phyloP scores from a whole-genome alignment of 2,329 filamentous ascomycete species.

The Sarocladium oryzae region DNA sequence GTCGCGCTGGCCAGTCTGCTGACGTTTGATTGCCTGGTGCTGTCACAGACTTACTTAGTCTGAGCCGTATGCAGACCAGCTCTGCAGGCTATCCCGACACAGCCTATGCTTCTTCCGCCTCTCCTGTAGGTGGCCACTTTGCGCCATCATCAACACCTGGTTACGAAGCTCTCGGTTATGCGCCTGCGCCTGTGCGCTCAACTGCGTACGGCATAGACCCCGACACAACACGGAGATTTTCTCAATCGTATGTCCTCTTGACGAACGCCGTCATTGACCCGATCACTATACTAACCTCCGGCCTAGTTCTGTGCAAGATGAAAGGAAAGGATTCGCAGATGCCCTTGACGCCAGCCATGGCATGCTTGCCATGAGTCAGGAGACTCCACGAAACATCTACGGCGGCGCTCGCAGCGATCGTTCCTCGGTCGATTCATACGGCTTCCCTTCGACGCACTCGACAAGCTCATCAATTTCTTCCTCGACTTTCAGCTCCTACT shows the following conservation, averaged over 20 bases:
- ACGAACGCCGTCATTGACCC: neutral
- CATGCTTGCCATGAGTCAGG: constrained; percentile 94
- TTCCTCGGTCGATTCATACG: constrained; percentile 78
- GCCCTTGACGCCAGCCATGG: constrained; percentile 88
- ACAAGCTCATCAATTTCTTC: constrained; percentile 85
- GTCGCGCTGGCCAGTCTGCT: constrained; percentile 33
- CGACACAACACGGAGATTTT: constrained; percentile 60
- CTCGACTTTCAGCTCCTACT: constrained; percentile 78
- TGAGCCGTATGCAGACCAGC: constrained; percentile 57
- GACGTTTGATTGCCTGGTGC: neutral
- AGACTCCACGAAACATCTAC: constrained; percentile 87
- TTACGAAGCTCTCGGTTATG: constrained; percentile 74
- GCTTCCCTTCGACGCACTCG: constrained; percentile 80
- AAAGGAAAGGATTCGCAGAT: constrained; percentile 72
- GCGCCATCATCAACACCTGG: constrained; percentile 56
- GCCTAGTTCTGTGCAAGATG: constrained; percentile 25
- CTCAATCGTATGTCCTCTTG: constrained; percentile 68
- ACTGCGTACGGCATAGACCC: constrained; percentile 48
- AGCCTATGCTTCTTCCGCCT: constrained; percentile 59
- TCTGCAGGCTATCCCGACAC: constrained; percentile 65
- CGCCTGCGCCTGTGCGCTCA: constrained; percentile 55
- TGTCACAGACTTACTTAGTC: constrained; percentile 57
- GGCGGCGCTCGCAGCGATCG: constrained; percentile 53
- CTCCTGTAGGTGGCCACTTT: constrained; percentile 60
- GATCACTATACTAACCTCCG: neutral